Conservation (phyloP, 2,329 filamentous ascomycete genomes). For the Bipolaris bicolor region DNA sequence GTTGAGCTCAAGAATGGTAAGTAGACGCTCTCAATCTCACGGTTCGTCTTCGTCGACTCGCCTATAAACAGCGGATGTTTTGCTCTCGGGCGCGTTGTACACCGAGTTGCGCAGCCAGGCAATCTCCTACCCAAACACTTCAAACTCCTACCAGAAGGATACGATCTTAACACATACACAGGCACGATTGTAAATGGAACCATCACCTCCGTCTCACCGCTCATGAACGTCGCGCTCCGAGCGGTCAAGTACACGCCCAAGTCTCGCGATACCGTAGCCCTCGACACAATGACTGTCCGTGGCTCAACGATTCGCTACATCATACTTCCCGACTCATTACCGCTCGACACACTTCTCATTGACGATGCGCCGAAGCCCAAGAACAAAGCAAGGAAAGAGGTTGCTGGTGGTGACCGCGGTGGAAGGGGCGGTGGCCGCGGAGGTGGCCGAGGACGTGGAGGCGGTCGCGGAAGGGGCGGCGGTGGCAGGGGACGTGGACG, state of each 20-base stretch:
- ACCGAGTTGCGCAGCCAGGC: slow-evolving; percentile 9
- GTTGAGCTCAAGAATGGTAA: slow-evolving; percentile 98
- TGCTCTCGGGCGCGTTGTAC: background rate
- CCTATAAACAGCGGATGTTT: background rate
- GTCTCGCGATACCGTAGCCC: slow-evolving; percentile 82
- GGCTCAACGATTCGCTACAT: slow-evolving; percentile 96
- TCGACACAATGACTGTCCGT: slow-evolving; percentile 96
- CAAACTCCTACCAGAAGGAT: background rate
- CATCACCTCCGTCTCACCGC: slow-evolving; percentile 92
- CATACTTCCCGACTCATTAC: slow-evolving; percentile 93
- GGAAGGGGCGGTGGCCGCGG: slow-evolving; percentile 44
- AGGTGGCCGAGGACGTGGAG: slow-evolving; percentile 50
- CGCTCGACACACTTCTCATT: slow-evolving; percentile 91
- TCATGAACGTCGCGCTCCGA: slow-evolving; percentile 97
- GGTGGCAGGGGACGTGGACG: slow-evolving; percentile 51
- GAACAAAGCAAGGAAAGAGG: slow-evolving; percentile 98
- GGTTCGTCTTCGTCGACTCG: background rate
- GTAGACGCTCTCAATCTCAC: slow-evolving; percentile 17
- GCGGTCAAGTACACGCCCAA: slow-evolving; percentile 96
- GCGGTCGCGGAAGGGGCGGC: slow-evolving; percentile 50
- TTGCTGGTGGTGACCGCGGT: slow-evolving; percentile 55
- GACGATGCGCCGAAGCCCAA: slow-evolving; percentile 98
- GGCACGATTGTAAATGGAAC: slow-evolving; percentile 96
- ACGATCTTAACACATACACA: slow-evolving; percentile 44
- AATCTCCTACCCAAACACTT: background rate